Evolutionary conservation across 2,329 filamentous ascomycete genomes (phyloP), one percentile per base, ranked within the genome.

Genomic region (Talaromyces islandicus): DNA sequence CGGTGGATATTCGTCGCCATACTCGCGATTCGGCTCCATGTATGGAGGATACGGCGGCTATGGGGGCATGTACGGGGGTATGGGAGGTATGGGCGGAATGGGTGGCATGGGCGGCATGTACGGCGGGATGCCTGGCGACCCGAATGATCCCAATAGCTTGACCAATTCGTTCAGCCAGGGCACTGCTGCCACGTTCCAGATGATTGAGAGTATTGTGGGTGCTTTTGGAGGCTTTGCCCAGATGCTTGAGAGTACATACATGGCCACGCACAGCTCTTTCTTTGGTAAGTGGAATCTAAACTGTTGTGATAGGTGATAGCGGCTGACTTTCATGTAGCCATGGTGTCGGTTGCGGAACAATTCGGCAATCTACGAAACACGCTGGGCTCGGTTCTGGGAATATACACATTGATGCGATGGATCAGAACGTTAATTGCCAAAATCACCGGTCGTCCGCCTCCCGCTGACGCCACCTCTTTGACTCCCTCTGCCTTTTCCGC

Each of bases 221-320:
- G 92, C 94, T 2, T 99, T 99, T 80, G 92, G 92, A 21, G 94
- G 95, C 0, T 97, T 99, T 72, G 91, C 95, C 12, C 94, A 99
- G 80, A 99, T 99, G 94, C 83, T 99, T 29, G 94, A 99, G 78
- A 97, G 94, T 80, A 97, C 94, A 11, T 99, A 97, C 70, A 99
- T 99, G 95, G 94, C 95, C 30, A 99, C 94, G 0, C 94, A 99
- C 76, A 97, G 92, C 6, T 96, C 91, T 58, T 99, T 99, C 77
- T 99, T 97, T 70, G 92, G 92, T 96, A 84, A 69, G 88, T 77
- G 14, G 24, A 32, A 10, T 54, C 52, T 7, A 19, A 14, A 17
- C 27, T 9, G 25, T 6, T 5, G 1, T 1, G 24, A 25, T 46
- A 7, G 11, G 24, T 12, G 24, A 46, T 57, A 32, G 5, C 59